Conservation (phyloP, 306 rosid species). For the Prunus mira region DNA sequence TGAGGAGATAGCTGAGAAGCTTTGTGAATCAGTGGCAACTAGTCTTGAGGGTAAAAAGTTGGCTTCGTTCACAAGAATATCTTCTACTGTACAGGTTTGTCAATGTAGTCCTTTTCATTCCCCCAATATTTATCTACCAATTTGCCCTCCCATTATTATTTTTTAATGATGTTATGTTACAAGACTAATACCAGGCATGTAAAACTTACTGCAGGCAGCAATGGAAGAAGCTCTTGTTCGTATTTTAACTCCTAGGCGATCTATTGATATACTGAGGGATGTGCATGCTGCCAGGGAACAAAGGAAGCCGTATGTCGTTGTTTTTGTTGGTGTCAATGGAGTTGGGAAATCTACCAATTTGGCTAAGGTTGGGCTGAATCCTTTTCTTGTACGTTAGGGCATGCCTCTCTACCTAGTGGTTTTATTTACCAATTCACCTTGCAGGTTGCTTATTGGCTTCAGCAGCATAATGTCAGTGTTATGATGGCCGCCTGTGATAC, state of each 20-base stretch:
- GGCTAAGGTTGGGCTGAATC: conserved; percentile 65
- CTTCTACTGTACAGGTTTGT: conserved; percentile 93
- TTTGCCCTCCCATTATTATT: background rate
- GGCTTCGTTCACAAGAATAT: conserved; percentile 90
- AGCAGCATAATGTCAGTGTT: conserved; percentile 73
- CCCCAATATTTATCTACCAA: background rate
- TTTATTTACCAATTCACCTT: conserved; percentile 9
- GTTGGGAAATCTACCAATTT: conserved; percentile 98
- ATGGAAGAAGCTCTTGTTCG: conserved; percentile 99
- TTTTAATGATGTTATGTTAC: background rate
- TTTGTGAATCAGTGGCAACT: conserved; percentile 96
- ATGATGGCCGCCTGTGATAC: conserved; percentile 99
- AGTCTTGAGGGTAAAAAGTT: conserved; percentile 97
- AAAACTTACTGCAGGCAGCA: conserved; percentile 55
- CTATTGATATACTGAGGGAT: conserved; percentile 92
- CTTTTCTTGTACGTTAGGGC: conserved; percentile 4
- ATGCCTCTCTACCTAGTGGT: conserved; percentile 21
- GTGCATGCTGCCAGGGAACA: conserved; percentile 95
- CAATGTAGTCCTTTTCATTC: conserved; percentile 7
- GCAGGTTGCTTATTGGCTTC: conserved; percentile 99
- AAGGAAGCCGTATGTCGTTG: conserved; percentile 91
- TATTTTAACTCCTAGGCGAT: conserved; percentile 87
- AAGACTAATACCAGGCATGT: conserved; percentile 11
- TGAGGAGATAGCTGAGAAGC: conserved; percentile 98
- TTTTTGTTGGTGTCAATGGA: conserved; percentile 96